Base-by-base conservation (phyloP, 2,329 filamentous ascomycete species). In the Coniosporium tulheliwenetii region DNA sequence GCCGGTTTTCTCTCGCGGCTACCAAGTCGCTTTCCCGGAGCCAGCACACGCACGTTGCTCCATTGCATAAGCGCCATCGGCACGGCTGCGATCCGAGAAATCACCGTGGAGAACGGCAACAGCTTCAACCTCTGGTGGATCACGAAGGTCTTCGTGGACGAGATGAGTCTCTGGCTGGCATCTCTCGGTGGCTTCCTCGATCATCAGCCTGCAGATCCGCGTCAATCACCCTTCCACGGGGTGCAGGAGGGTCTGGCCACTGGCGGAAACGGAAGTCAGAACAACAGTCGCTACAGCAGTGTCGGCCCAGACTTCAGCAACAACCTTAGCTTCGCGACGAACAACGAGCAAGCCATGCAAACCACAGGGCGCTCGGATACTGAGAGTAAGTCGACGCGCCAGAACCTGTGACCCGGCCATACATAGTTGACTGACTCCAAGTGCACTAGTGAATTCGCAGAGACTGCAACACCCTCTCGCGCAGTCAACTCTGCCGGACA, bases 61-160 rank as follows among this genome's bases (percentile, higher is more conserved):
- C 80, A 79, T 61, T 85, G 79, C 47, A 78, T 89, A 34, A 79
- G 85, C 50, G 72, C 78, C 16, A 67, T 91, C 15, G 80, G 83
- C 10, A 85, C 81, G 7, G 77, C 81, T 14, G 79, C 84, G 13
- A 76, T 91, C 65, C 73, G 85, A 41, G 85, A 93, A 51, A 73
- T 93, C 43, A 91, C 84, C 1, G 77, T 91, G 39, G 71, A 76
- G 34, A 79, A 82, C 47, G 82, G 81, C 13, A 77, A 79, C 54
- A 87, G 81, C 53, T 93, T 89, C 53, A 81, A 83, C n/a, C 79
- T 82, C 5, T 93, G 85, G 85, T 91, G 84, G 84, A 83, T 95
- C 43, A 86, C 86, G 3, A 94, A 95, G 58, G 87, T 89, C 43
- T 96, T 89, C 70, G 75, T 95, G 40, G 87, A 95, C 53, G 89